phyloP scores from a whole-genome alignment of 768 basidiomycete genomes.

The Holtermannia corniformis region DNA sequence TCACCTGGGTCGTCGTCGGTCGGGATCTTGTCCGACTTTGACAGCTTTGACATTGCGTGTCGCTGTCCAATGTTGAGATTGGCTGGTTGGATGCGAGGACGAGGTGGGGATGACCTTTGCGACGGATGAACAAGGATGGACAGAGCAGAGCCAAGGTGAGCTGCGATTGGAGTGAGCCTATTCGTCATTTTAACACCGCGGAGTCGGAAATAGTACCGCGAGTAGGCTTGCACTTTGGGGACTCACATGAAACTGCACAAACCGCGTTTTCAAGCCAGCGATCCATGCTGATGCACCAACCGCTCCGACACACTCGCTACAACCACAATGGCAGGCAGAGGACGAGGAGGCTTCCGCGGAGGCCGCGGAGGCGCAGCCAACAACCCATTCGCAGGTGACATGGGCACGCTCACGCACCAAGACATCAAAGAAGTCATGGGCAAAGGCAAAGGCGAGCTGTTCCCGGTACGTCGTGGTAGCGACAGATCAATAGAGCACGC shows the following conservation, averaged over 20 bases:
- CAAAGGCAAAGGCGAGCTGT: not conserved
- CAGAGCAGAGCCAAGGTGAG: too few species aligned
- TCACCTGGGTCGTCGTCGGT: not conserved
- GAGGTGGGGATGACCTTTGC: too few species aligned
- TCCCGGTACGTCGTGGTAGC: not conserved
- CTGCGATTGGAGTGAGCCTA: too few species aligned
- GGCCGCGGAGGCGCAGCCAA: not conserved
- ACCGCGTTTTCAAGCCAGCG: too few species aligned
- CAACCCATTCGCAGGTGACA: not conserved
- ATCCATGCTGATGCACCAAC: too few species aligned
- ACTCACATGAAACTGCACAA: not conserved
- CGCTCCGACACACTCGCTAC: not conserved
- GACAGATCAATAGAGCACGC: not conserved
- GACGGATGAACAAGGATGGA: too few species aligned
- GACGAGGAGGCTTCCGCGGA: not conserved
- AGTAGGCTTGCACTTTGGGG: too few species aligned
- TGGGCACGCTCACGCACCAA: not conserved
- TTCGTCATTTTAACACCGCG: too few species aligned
- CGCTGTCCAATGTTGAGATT: not conserved
- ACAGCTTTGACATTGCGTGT: not conserved
- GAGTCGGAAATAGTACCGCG: too few species aligned
- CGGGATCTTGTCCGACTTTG: not conserved
- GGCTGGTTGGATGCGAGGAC: not conserved
- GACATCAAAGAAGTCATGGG: not conserved
- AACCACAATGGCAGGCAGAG: not conserved